These are phyloP conservation scores for Closterium sp. DNA, from an alignment of 139 green algal species.

Conservation along the genomic window DNA sequence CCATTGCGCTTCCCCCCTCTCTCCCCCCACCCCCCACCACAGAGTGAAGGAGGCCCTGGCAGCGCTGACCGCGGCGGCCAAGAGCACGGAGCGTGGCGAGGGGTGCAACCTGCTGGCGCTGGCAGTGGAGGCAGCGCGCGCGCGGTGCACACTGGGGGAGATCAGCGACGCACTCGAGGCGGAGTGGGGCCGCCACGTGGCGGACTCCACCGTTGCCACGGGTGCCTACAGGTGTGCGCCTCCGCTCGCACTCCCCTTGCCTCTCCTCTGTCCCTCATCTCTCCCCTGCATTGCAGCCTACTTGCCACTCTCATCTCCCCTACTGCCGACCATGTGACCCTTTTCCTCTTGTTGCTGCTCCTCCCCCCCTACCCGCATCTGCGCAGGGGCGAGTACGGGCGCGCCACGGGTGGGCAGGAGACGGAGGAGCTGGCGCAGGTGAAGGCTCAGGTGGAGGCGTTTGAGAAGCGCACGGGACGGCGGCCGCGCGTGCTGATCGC, in stretches of 20 bases:
- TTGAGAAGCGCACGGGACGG: constrained; percentile 56
- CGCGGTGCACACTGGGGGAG: constrained; percentile 65
- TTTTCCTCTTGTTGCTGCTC: background rate
- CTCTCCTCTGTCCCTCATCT: background rate
- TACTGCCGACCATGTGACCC: too few relatives aligned
- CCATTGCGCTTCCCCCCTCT: background rate
- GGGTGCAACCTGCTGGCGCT: constrained; percentile 63
- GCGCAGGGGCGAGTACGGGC: constrained; percentile 36
- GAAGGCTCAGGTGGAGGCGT: constrained; percentile 19
- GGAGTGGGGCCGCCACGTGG: constrained; percentile 63
- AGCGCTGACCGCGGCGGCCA: constrained; percentile 14
- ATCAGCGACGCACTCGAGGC: constrained; percentile 65
- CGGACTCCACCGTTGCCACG: constrained; percentile 46
- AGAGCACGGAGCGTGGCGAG: constrained; percentile 30
- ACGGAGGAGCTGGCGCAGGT: constrained; percentile 14
- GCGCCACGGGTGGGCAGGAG: background rate
- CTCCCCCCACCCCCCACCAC: background rate
- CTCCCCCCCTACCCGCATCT: background rate
- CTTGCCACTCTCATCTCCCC: too few relatives aligned
- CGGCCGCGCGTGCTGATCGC: constrained; percentile 69
- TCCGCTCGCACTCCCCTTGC: background rate
- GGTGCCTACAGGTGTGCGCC: constrained; percentile 59
- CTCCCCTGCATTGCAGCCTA: too few relatives aligned
- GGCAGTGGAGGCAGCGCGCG: constrained; percentile 58
- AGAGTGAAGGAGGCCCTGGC: constrained; percentile 26